Percentiles rank a stretch among this genome's conserved stretches.
These are phyloP conservation scores for Prunus yedoensis DNA, from an alignment of 331 rosid genomes.

Conservation along the genomic window DNA sequence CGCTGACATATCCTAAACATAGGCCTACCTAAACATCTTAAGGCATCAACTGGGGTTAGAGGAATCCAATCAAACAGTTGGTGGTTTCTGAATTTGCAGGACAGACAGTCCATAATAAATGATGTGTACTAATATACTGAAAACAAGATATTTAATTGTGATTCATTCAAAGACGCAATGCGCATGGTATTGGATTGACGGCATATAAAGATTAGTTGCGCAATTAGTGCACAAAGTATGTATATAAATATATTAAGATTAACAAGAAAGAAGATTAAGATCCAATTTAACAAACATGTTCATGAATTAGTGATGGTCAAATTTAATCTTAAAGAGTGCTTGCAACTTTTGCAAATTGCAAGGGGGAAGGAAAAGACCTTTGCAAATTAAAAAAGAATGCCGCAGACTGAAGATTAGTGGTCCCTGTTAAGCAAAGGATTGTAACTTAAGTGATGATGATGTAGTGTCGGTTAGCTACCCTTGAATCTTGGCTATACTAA, in stretches of 20 bases:
- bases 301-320: too few species aligned
- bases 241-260: not conserved
- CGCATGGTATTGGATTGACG: not conserved
- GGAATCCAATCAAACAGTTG: not conserved
- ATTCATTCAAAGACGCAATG: not conserved
- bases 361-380: not conserved
- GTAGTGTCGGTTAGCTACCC: not conserved
- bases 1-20: not conserved
- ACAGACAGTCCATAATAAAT: not conserved
- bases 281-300: not conserved
- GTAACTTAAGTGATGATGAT: not conserved
- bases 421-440: not conserved
- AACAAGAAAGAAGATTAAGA: not conserved
- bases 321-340: not conserved
- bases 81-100: not conserved
- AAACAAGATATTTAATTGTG: not conserved
- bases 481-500: not conserved
- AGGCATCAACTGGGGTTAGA: not conserved
- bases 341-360: not conserved
- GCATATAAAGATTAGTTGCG: not conserved
- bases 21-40: not conserved
- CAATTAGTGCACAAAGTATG: not conserved
- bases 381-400: not conserved
- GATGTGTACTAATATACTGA: not conserved
- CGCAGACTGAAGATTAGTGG: not conserved